These are phyloP conservation scores for Malus hybrid DNA, from an alignment of 331 rosid genomes.

Conservation along the genomic window DNA sequence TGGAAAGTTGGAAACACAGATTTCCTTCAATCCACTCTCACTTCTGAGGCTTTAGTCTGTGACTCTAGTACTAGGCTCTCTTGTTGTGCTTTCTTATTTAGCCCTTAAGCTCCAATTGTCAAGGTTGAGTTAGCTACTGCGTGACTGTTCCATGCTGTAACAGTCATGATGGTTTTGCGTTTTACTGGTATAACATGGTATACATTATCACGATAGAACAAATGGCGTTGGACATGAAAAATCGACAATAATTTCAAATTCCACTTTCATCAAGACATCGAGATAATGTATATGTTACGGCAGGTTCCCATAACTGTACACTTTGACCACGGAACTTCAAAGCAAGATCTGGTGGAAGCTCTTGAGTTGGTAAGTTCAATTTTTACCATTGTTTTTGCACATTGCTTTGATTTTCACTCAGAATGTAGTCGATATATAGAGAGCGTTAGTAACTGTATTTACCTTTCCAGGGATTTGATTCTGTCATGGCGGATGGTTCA, in stretches of 20 bases:
- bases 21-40: background rate
- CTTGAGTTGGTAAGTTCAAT: slow-evolving; percentile 56
- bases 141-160: too few species aligned
- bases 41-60: background rate
- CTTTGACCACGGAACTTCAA: slow-evolving; percentile 92
- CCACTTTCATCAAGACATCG: background rate
- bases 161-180: background rate
- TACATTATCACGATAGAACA: background rate
- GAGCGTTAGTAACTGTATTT: slow-evolving; percentile 13
- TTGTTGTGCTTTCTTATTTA: too few species aligned
- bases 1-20: background rate
- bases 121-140: too few species aligned
- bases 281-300: slow-evolving; percentile 5
- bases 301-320: slow-evolving; percentile 91
- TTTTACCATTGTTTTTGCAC: background rate
- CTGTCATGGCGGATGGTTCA: slow-evolving; percentile 91
- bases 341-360: slow-evolving; percentile 75
- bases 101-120: too few species aligned
- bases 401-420: background rate
- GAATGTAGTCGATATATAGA: slow-evolving; percentile 7
- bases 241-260: background rate
- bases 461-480: slow-evolving; percentile 69
- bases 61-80: too few species aligned
- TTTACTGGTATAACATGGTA: background rate
- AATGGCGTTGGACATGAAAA: background rate